A percentile compares a stretch with the other conserved stretches of the same genome.
Conservation (phyloP, 495 filamentous ascomycete species). For the Stereocaulon alpinum region DNA sequence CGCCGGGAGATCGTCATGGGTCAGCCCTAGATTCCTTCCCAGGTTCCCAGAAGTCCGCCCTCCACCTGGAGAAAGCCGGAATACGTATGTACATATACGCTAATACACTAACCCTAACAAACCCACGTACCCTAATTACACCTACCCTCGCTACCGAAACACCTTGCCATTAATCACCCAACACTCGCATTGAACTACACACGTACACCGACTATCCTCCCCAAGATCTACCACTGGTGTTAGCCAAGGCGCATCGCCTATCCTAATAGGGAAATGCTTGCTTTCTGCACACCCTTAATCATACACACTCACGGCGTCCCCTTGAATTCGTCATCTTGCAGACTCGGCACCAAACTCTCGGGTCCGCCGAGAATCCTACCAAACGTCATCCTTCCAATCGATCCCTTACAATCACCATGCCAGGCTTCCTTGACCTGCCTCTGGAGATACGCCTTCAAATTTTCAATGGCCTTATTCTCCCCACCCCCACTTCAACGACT, state of each 20-base stretch:
- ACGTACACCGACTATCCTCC: neutral
- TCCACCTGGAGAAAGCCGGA: no score
- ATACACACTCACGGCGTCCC: neutral
- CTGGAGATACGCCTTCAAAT: neutral
- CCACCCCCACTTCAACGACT: neutral
- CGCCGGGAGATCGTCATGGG: no score
- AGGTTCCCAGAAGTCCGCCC: no score
- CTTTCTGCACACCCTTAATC: neutral
- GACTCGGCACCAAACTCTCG: slow-evolving; percentile 3
- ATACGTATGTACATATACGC: no score
- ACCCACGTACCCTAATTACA: no score
- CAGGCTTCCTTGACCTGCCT: neutral
- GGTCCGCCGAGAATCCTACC: slow-evolving; percentile 6
- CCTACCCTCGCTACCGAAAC: no score
- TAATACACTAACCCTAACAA: no score
- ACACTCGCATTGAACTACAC: neutral
- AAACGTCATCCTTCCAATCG: neutral
- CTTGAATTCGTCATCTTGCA: slow-evolving; percentile 1
- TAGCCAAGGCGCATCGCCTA: neutral
- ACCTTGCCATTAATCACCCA: no score
- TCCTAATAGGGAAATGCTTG: no score
- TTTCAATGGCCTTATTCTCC: neutral
- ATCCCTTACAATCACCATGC: neutral
- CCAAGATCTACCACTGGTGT: neutral
- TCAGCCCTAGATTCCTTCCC: no score